Evolutionary conservation across 1,139 yeast species (phyloP).

Genomic region (Yamadazyma membranifaciens): DNA sequence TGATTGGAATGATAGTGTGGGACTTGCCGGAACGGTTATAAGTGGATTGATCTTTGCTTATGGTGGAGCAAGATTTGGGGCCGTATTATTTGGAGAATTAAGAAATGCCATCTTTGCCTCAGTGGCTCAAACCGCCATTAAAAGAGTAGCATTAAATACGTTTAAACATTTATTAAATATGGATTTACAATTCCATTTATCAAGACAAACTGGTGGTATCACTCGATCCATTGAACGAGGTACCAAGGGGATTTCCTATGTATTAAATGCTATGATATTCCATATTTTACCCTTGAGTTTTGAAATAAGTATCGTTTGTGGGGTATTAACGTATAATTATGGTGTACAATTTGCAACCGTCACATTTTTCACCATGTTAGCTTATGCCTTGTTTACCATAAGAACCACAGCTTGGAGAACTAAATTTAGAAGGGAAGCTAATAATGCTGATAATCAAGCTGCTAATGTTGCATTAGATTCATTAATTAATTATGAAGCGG

Average conservation of each 20-base stretch:
- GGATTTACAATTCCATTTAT: slow-evolving; percentile 86
- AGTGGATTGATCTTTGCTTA: slow-evolving; percentile 82
- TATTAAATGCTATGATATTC: slow-evolving; percentile 92
- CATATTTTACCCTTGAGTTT: slow-evolving; percentile 91
- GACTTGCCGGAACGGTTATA: slow-evolving; percentile 58
- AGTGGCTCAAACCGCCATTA: slow-evolving; percentile 93
- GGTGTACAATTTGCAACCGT: slow-evolving; percentile 89
- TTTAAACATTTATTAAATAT: slow-evolving; percentile 78
- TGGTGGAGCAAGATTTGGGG: slow-evolving; percentile 93
- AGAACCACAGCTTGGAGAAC: slow-evolving; percentile 97
- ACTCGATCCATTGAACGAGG: slow-evolving; percentile 97
- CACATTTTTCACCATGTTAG: slow-evolving; percentile 81
- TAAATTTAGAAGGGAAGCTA: slow-evolving; percentile 84
- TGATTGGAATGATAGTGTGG: slow-evolving; percentile 71
- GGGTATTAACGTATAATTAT: slow-evolving; percentile 87
- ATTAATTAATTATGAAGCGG: slow-evolving; percentile 89
- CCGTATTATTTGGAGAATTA: slow-evolving; percentile 90
- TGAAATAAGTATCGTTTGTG: slow-evolving; percentile 91
- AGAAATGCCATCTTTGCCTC: slow-evolving; percentile 94
- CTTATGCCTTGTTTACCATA: slow-evolving; percentile 84
- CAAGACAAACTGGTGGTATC: slow-evolving; percentile 93
- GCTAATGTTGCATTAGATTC: slow-evolving; percentile 95
- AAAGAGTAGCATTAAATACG: slow-evolving; percentile 85
- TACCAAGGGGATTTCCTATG: slow-evolving; percentile 94
- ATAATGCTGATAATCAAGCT: slow-evolving; percentile 90